Evolutionary conservation across 179 eudicot species (phyloP).

Genomic region (Vitellaria paradoxa): DNA sequence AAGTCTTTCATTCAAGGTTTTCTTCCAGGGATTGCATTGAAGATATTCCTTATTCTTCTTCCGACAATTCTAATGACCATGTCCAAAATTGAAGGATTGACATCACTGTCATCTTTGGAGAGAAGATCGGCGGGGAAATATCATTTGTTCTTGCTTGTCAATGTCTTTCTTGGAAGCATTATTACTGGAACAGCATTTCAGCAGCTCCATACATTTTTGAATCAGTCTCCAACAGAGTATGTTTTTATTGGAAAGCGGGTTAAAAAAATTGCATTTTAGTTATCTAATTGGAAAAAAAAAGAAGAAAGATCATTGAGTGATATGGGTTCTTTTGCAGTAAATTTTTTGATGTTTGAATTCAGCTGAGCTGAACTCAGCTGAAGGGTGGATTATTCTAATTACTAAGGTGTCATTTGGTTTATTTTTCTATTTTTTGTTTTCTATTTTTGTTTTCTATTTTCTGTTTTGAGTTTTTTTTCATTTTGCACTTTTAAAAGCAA

Average conservation of each 20-base stretch:
- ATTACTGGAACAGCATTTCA: constrained; percentile 76
- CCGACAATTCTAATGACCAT: constrained; percentile 77
- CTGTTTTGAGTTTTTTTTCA: no score
- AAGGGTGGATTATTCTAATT: background rate
- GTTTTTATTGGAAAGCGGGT: constrained; percentile 11
- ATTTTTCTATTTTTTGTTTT: no score
- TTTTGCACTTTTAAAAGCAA: no score
- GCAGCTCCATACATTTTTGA: constrained; percentile 63
- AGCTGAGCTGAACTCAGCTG: background rate
- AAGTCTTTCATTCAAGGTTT: constrained; percentile 81
- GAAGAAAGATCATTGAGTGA: no score
- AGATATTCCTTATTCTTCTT: constrained; percentile 74
- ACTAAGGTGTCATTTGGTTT: background rate
- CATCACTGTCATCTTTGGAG: constrained; percentile 72
- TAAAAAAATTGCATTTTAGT: background rate
- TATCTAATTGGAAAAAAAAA: no score
- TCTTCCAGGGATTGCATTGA: constrained; percentile 83
- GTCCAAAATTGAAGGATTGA: constrained; percentile 83
- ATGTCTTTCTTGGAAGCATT: constrained; percentile 84
- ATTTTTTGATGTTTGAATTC: background rate
- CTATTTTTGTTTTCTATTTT: no score
- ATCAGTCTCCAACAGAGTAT: constrained; percentile 76
- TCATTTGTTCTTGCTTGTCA: constrained; percentile 74
- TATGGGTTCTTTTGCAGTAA: background rate
- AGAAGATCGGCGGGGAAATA: constrained; percentile 80